Conservation (phyloP, 805 yeast species). For the Ogataea degrootiae region DNA sequence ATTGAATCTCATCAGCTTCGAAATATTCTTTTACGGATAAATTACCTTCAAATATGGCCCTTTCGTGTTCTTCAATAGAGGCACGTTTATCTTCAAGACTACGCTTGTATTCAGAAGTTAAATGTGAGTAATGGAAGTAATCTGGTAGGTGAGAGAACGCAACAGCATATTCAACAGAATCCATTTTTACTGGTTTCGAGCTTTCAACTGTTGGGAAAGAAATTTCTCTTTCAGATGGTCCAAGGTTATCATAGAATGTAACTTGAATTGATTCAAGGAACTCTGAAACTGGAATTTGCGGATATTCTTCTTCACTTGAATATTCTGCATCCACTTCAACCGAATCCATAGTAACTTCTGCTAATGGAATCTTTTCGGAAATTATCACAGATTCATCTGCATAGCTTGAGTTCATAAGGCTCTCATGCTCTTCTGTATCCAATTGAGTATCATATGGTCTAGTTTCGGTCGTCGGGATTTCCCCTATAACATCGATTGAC, state of each 20-base stretch:
- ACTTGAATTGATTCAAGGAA: constrained; percentile 28
- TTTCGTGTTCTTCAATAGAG: constrained; percentile 21
- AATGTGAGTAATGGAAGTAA: constrained; percentile 26
- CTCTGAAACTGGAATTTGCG: constrained; percentile 23
- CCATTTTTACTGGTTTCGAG: constrained; percentile 3
- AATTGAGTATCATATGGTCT: not conserved
- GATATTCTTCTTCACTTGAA: constrained; percentile 22
- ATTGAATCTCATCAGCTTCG: constrained; percentile 18
- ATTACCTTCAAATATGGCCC: constrained; percentile 27
- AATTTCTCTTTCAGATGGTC: constrained; percentile 27
- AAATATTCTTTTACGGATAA: constrained; percentile 30
- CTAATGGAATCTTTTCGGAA: constrained; percentile 27
- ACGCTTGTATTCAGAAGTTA: constrained; percentile 21
- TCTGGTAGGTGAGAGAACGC: constrained; percentile 26
- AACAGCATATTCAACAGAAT: constrained; percentile 24
- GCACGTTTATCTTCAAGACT: constrained; percentile 1
- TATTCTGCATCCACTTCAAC: constrained; percentile 16
- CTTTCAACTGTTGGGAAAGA: constrained; percentile 4
- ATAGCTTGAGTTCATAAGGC: constrained; percentile 8
- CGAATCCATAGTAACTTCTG: constrained; percentile 24
- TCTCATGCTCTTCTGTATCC: not conserved
- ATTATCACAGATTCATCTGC: constrained; percentile 19
- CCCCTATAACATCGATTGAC: too few relatives aligned
- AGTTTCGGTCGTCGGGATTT: not conserved
- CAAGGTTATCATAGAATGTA: constrained; percentile 27